Percentiles rank a stretch among this genome's conserved stretches.
These are phyloP conservation scores for Albifimbria verrucaria DNA, from an alignment of 2,329 filamentous ascomycete species.

Conservation along the genomic window DNA sequence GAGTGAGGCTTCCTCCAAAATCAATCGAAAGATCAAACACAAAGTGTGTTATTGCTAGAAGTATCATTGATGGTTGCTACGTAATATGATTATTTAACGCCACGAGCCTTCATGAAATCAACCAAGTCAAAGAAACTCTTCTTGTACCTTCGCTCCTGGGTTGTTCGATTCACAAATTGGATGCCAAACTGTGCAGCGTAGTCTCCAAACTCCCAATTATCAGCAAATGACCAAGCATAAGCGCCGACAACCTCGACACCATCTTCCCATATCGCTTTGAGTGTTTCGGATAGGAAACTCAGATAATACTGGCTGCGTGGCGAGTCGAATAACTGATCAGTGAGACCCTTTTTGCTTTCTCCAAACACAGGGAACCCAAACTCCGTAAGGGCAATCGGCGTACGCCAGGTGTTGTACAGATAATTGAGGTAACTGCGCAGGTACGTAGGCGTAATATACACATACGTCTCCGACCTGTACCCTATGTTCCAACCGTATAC, in stretches of 20 bases:
- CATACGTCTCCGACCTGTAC: constrained; percentile 51
- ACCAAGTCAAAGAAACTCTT: constrained; percentile 58
- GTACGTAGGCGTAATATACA: constrained; percentile 57
- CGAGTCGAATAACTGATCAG: constrained; percentile 51
- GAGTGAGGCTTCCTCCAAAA: too few relatives aligned
- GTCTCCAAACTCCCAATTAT: constrained; percentile 55
- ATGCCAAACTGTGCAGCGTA: constrained; percentile 47
- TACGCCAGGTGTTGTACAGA: constrained; percentile 55
- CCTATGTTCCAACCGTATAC: constrained; percentile 56
- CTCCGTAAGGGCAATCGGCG: constrained; percentile 47
- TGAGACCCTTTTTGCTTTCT: constrained; percentile 38
- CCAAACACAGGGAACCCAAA: constrained; percentile 55
- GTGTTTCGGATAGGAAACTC: constrained; percentile 49
- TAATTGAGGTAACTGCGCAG: constrained; percentile 55
- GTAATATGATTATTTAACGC: constrained; percentile 19
- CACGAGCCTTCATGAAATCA: constrained; percentile 41
- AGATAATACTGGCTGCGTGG: constrained; percentile 53
- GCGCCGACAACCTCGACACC: constrained; percentile 52
- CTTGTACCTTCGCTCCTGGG: constrained; percentile 48
- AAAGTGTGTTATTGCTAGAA: too few relatives aligned
- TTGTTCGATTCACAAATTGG: constrained; percentile 53
- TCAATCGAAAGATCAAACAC: too few relatives aligned
- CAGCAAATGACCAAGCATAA: constrained; percentile 49
- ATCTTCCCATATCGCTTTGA: constrained; percentile 55
- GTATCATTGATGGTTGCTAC: too few relatives aligned